Conservation (phyloP, 768 basidiomycete species). For the Pleurotus ostreatus region DNA sequence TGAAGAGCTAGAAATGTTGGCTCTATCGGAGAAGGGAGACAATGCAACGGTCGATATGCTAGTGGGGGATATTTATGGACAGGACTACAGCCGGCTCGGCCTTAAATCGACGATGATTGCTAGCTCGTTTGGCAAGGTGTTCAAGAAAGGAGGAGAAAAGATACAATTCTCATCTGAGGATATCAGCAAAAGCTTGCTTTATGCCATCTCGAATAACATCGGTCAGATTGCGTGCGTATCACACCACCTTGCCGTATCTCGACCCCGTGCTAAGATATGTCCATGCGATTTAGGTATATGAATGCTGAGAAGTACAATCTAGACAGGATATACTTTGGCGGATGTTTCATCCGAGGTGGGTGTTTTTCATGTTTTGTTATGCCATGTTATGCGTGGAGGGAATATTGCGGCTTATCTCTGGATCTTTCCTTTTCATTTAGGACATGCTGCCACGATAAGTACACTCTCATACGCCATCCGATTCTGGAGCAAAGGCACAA, state of each 20-base stretch:
- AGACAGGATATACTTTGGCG: conserved; percentile 97
- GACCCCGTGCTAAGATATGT: too few species aligned
- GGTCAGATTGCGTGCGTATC: conserved; percentile 95
- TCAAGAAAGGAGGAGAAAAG: conserved; percentile 82
- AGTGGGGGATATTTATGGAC: conserved; percentile 98
- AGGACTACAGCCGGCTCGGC: conserved; percentile 92
- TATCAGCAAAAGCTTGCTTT: conserved; percentile 89
- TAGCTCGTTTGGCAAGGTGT: conserved; percentile 97
- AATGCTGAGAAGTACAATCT: conserved; percentile 98
- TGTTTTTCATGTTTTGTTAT: conserved; percentile 7
- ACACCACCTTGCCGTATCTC: too few species aligned
- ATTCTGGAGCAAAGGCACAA: conserved; percentile 98
- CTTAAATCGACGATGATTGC: conserved; percentile 98
- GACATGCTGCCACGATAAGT: conserved; percentile 94
- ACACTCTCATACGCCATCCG: conserved; percentile 98
- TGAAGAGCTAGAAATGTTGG: conserved; percentile 81
- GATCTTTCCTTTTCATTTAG: conserved; percentile 38
- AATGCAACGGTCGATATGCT: conserved; percentile 97
- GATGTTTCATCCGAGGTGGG: conserved; percentile 95
- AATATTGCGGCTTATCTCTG: conserved; percentile 9
- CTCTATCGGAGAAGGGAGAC: conserved; percentile 89
- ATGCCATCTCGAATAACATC: conserved; percentile 98
- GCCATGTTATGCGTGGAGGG: background rate
- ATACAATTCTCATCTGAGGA: conserved; percentile 84
- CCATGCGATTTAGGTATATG: conserved; percentile 70